A percentile compares a stretch with the other conserved stretches of the same genome.
Evolutionary conservation across 495 filamentous ascomycete species (phyloP).

Genomic region (Mytilinidion resinicola): DNA sequence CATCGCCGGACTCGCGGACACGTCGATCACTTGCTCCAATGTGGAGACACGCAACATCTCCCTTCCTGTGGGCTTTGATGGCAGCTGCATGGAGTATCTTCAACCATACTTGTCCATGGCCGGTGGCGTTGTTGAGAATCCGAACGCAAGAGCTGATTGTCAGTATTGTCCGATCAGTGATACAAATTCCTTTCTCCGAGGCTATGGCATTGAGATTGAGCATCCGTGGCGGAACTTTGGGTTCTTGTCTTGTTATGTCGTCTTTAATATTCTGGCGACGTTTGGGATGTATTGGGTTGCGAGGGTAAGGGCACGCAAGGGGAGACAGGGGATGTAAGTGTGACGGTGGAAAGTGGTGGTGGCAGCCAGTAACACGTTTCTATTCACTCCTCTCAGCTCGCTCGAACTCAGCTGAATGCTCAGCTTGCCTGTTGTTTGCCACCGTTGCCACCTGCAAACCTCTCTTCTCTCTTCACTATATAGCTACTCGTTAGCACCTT

Average conservation of each 20-base stretch:
- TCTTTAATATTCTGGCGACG: neutral
- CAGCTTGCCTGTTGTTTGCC: too few species aligned
- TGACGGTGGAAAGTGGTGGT: too few species aligned
- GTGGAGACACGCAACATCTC: conserved; percentile 6
- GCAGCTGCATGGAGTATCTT: conserved; percentile 2
- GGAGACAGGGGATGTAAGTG: too few species aligned
- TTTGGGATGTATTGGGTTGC: neutral
- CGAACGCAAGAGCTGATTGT: neutral
- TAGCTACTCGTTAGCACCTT: too few species aligned
- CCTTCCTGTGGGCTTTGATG: conserved; percentile 3
- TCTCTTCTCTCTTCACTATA: too few species aligned
- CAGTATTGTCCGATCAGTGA: conserved; percentile 5
- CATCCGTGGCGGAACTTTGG: neutral
- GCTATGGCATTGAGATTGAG: neutral
- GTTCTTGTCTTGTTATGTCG: neutral
- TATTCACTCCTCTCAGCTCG: too few species aligned
- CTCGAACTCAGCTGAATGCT: too few species aligned
- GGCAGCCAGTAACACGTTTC: too few species aligned
- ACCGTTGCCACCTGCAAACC: too few species aligned
- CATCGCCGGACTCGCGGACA: conserved; percentile 8
- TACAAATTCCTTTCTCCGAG: neutral
- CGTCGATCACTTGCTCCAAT: conserved; percentile 8
- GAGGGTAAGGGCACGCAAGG: too few species aligned
- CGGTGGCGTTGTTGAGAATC: conserved; percentile 6
- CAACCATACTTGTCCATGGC: neutral